These are phyloP conservation scores for Geranomyces michiganensis DNA, from an alignment of 192 early-diverging fungal genomes.

Conservation along the genomic window DNA sequence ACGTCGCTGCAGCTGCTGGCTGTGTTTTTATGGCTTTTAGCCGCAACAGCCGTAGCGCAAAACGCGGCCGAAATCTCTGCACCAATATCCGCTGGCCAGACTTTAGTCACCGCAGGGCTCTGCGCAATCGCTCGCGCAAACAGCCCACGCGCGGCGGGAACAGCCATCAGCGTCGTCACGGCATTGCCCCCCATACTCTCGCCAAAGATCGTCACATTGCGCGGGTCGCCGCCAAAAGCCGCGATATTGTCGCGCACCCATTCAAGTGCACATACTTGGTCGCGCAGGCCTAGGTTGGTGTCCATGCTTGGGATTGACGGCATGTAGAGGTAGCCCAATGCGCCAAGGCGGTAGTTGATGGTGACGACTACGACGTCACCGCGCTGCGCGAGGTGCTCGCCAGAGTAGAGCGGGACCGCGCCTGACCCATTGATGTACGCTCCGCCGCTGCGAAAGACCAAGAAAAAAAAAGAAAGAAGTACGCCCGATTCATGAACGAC, in stretches of 20 bases:
- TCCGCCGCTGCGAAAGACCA: slow-evolving; percentile 29
- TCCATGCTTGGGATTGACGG: slow-evolving; percentile 29
- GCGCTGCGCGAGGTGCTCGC: neutral
- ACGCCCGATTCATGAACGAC: no score
- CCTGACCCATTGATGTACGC: slow-evolving; percentile 15
- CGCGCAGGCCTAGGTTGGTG: slow-evolving; percentile 54
- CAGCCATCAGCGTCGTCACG: slow-evolving; percentile 21
- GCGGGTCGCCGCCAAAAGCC: slow-evolving; percentile 62
- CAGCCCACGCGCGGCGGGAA: slow-evolving; percentile 6
- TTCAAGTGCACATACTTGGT: slow-evolving; percentile 57
- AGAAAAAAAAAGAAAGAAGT: no score
- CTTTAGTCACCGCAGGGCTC: slow-evolving; percentile 1
- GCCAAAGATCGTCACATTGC: slow-evolving; percentile 54
- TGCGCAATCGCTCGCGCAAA: slow-evolving; percentile 12
- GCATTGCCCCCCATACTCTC: slow-evolving; percentile 52
- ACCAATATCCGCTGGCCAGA: neutral
- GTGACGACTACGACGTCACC: slow-evolving; percentile 32
- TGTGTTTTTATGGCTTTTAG: no score
- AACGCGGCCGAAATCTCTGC: neutral
- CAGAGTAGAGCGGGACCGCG: slow-evolving; percentile 19
- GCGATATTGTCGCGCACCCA: slow-evolving; percentile 64
- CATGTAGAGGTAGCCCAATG: neutral
- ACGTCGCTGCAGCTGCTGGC: no score
- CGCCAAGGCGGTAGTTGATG: slow-evolving; percentile 47
- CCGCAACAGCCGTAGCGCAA: neutral